A percentile compares a stretch with the other conserved stretches of the same genome.
Evolutionary conservation across 1,139 yeast genomes (phyloP).

Genomic region (Hemisphaericaspora lyxosophila): DNA sequence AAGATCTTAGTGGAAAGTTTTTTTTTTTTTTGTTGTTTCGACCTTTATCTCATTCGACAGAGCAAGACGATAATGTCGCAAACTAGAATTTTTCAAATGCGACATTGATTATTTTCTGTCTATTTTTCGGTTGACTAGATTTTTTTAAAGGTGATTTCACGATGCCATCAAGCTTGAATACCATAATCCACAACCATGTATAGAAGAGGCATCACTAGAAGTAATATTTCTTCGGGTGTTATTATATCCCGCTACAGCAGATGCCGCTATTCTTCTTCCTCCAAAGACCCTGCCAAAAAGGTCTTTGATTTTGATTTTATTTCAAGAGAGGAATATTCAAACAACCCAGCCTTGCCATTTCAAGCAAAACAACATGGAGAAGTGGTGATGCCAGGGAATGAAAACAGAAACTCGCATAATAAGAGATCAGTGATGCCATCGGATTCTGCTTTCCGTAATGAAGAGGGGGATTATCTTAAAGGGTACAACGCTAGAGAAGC

Average conservation of each 20-base stretch:
- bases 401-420: neutral
- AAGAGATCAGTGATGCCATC: neutral
- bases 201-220: neutral
- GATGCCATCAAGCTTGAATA: neutral
- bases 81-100: neutral
- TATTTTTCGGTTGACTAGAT: neutral
- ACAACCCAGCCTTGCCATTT: neutral
- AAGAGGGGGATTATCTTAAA: conserved; percentile 39
- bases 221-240: neutral
- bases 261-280: neutral
- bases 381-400: neutral
- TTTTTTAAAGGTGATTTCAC: conserved; percentile 2
- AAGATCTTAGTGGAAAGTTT: neutral
- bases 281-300: neutral
- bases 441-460: conserved; percentile 37
- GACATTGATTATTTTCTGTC: neutral
- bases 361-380: neutral
- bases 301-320: neutral
- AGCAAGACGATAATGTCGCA: neutral
- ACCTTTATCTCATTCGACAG: conserved; percentile 3
- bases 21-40: conserved; percentile 3
- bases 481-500: conserved; percentile 52
- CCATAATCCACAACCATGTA: neutral
- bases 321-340: neutral
- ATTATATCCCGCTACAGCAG: neutral